Base-by-base conservation (phyloP, 2,329 filamentous ascomycete species). In the Neofusicoccum umdonicola region DNA sequence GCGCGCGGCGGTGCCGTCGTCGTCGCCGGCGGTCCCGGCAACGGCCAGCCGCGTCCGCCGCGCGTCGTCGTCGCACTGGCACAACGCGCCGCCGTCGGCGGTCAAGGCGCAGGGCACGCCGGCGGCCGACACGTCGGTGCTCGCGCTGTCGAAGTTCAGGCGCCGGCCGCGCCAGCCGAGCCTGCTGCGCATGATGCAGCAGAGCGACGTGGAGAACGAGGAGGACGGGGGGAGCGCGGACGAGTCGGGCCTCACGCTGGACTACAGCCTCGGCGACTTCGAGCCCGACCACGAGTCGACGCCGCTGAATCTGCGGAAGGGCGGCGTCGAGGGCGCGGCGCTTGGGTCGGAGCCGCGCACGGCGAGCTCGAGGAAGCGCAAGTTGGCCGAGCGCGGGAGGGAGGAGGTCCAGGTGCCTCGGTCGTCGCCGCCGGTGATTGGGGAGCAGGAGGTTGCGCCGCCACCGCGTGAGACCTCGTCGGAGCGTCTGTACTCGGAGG, bases 241-340 rank as follows among this genome's bases (percentile, higher is more conserved):
- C 75, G 56, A 80, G 73, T 51, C 78, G 74, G 56, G 74, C 71
- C 0, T 72, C 74, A 0, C 78, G 77, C 67, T 83, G 80, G 63
- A 64, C 45, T 57, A 64, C 45, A 65, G 47, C 3, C 31, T 65
- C 3, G 63, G 54, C 17, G 75, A 79, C 68, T 89, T 86, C 71
- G 83, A 80, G 60, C 88, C 83, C 0, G 87, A 90, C 64, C 87
- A 87, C 34, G 88, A 90, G 76, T 89, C 88, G 15, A 91, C 89
- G 6, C 88, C 89, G 3, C 71, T 89, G 31, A 84, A 86, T 65
- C 76, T 83, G 19, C 39, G 45, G n/a, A 42, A 34, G 22, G 37
- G 45, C 8, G 37, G 37, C 37, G 45, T 11, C 4, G 27, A 17
- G 4, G 31, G 27, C n/a, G 48, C 39, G 27, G 27, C 27, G 12